Evolutionary conservation across 2,329 filamentous ascomycete species (phyloP).

Genomic region (Aspergillus felis): DNA sequence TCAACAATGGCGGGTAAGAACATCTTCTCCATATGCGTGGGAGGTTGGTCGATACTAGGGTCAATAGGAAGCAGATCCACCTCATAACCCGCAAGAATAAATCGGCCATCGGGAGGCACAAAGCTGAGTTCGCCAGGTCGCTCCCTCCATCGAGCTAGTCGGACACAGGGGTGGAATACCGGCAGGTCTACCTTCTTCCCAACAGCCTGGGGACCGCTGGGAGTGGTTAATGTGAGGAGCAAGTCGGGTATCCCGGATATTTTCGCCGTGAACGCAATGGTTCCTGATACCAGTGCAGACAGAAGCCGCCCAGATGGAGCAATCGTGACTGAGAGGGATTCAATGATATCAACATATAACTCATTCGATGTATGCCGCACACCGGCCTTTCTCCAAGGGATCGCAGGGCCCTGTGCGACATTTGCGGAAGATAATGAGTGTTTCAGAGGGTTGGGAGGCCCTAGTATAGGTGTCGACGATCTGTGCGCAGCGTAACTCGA

Average conservation of each 20-base stretch:
- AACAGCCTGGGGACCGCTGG: constrained; percentile 75
- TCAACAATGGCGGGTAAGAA: constrained; percentile 80
- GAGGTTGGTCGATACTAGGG: constrained; percentile 52
- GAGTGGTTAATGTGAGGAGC: constrained; percentile 72
- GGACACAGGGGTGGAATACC: constrained; percentile 93
- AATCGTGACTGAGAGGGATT: constrained; percentile 80
- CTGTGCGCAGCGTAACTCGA: constrained; percentile 5
- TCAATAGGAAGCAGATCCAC: constrained; percentile 79
- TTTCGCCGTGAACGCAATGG: constrained; percentile 91
- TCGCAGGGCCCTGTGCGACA: constrained; percentile 45
- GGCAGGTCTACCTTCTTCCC: constrained; percentile 75
- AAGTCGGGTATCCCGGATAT: constrained; percentile 93
- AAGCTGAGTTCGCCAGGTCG: constrained; percentile 90
- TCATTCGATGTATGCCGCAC: constrained; percentile 96
- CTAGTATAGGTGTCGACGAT: constrained; percentile 40
- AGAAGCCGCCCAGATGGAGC: constrained; percentile 86
- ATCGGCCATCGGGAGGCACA: constrained; percentile 88
- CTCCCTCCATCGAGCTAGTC: constrained; percentile 84
- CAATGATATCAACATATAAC: constrained; percentile 91
- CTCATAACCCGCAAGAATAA: constrained; percentile 90
- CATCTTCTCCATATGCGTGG: constrained; percentile 57
- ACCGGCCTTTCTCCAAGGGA: constrained; percentile 88
- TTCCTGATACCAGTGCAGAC: constrained; percentile 82
- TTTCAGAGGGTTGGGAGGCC: constrained; percentile 37
- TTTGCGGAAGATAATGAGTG: constrained; percentile 35